Evolutionary conservation across 306 rosid genomes (phyloP).

Genomic region (Prunus campanulata): DNA sequence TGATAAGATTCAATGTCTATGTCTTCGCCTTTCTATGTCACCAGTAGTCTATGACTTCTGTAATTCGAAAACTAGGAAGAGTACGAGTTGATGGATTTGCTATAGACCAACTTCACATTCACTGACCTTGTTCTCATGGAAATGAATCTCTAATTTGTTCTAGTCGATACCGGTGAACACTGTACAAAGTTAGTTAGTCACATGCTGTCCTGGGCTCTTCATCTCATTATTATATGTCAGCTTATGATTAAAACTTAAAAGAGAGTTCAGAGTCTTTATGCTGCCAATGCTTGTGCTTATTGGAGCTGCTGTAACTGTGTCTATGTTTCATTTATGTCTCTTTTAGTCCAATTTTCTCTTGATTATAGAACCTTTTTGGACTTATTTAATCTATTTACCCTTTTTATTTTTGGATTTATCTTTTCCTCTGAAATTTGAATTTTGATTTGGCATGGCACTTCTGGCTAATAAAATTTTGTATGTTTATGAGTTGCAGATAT

Average conservation of each 20-base stretch:
- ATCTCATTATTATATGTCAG: not conserved
- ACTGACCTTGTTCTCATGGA: not conserved
- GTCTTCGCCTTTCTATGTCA: not conserved
- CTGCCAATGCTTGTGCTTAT: not conserved
- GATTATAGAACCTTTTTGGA: not conserved
- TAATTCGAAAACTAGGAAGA: not conserved
- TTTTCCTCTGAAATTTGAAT: not conserved
- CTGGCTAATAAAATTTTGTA: conserved; percentile 7
- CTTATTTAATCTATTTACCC: not conserved
- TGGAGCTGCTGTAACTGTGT: too few relatives aligned
- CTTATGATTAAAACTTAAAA: not conserved
- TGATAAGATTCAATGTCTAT: not conserved
- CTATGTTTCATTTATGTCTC: not conserved
- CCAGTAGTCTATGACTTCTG: not conserved
- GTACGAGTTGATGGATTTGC: not conserved
- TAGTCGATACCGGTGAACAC: not conserved
- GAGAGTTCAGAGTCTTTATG: not conserved
- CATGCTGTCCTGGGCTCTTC: not conserved
- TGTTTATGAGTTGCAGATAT: conserved; percentile 52
- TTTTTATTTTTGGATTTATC: not conserved
- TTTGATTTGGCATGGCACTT: conserved; percentile 15
- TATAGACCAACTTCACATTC: not conserved
- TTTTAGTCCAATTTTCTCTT: not conserved
- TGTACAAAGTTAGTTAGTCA: not conserved
- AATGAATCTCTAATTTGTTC: not conserved